These are phyloP conservation scores for Sporormia fimetaria DNA, from an alignment of 495 filamentous ascomycete genomes.

Conservation along the genomic window DNA sequence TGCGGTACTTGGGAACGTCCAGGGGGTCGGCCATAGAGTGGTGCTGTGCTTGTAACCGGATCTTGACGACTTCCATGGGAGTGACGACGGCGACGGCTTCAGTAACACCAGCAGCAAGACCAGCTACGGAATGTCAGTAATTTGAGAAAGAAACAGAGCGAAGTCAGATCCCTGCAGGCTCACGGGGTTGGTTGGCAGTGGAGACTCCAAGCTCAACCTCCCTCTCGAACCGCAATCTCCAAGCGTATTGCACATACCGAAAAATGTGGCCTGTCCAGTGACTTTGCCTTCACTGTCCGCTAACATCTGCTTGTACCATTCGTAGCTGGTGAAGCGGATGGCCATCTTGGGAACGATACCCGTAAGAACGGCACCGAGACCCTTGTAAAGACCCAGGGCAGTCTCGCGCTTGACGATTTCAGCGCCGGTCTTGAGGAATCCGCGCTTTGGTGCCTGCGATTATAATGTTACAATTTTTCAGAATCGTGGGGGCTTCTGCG, in stretches of 20 bases:
- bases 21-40: constrained; percentile 89
- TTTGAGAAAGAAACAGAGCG: too few species aligned
- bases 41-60: constrained; percentile 92
- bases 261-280: constrained; percentile 66
- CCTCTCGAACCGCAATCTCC: too few species aligned
- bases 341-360: constrained; percentile 99
- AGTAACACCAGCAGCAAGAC: constrained; percentile 83
- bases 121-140: constrained; percentile 43
- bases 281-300: constrained; percentile 57
- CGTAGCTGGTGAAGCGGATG: constrained; percentile 96
- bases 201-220: too few species aligned
- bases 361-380: constrained; percentile 86
- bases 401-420: constrained; percentile 88
- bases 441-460: constrained; percentile 56
- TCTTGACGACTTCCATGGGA: constrained; percentile 98
- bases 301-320: constrained; percentile 79
- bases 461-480: not conserved
- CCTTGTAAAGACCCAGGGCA: constrained; percentile 88
- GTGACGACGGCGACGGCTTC: constrained; percentile 94
- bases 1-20: constrained; percentile 90
- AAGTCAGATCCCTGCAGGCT: too few species aligned
- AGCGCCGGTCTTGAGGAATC: constrained; percentile 74
- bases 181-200: too few species aligned
- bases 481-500: too few species aligned
- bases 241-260: constrained; percentile 45